Evolutionary conservation across 192 early-diverging fungal species (phyloP).

Genomic region (Backusella luteola): DNA sequence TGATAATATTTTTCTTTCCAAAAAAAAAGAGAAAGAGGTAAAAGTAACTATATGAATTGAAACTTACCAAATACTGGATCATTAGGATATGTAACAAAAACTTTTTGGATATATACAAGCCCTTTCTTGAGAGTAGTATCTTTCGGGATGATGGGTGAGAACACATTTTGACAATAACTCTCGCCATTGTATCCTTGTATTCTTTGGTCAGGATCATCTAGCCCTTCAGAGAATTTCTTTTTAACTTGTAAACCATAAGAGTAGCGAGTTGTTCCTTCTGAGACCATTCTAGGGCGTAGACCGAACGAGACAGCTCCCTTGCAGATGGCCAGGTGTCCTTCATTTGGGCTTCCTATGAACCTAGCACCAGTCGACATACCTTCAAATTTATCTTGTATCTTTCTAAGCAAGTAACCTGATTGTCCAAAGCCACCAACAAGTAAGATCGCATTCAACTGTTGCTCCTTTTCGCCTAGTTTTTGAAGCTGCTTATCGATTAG

Average conservation of each 20-base stretch:
- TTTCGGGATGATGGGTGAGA: not conserved
- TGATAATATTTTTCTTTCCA: too few relatives aligned
- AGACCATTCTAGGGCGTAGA: slow-evolving; percentile 42
- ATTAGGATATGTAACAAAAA: not conserved
- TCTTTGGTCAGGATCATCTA: not conserved
- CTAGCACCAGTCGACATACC: slow-evolving; percentile 31
- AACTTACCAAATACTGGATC: not conserved
- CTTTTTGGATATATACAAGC: not conserved
- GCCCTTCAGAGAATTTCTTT: slow-evolving; percentile 23
- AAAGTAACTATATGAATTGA: not conserved
- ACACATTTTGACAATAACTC: not conserved
- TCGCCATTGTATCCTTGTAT: not conserved
- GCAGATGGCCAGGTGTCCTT: slow-evolving; percentile 45
- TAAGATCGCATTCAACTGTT: slow-evolving; percentile 44
- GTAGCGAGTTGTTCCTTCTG: slow-evolving; percentile 43
- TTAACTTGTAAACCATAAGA: slow-evolving; percentile 47
- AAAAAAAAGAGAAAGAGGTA: too few relatives aligned
- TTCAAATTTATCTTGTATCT: slow-evolving; percentile 40
- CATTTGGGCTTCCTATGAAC: slow-evolving; percentile 43
- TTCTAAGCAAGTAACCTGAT: slow-evolving; percentile 48
- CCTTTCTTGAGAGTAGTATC: not conserved
- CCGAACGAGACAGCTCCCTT: slow-evolving; percentile 53
- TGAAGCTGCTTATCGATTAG: slow-evolving; percentile 47
- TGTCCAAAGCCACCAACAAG: slow-evolving; percentile 56
- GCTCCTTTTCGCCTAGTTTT: slow-evolving; percentile 29